Evolutionary conservation across 2,329 filamentous ascomycete genomes (phyloP), one percentile per base, ranked within the genome.

Genomic region (Aspergillus brunneoviolaceus): DNA sequence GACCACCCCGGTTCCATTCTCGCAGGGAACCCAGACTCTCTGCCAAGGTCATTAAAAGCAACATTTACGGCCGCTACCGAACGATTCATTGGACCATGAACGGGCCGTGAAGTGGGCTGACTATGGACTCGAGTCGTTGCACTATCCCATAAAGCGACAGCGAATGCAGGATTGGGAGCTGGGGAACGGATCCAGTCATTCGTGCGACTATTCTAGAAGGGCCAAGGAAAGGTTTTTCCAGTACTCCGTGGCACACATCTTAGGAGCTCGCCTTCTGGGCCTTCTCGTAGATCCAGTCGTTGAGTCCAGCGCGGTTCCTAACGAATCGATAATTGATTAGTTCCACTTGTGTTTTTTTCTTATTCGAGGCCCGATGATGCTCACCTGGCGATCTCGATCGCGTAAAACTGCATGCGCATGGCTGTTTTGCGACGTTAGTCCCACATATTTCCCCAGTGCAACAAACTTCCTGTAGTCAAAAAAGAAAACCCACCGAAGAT

Each of bases 231-330:
- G 31, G 25, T 33, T 35, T 27, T 27, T 23, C 23, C 23, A 23
- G 27, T 16, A 31, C 27, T 19, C 14, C 14, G 39, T 45, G 6
- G 39, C 53, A 49, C 53, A 49, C 5, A 42, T 52, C 68, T 64
- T 64, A 72, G 48, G 67, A 67, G 59, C 64, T 72, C 16, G 65
- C 51, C 14, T 58, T 67, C 77, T 76, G 58, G 84, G 82, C 86
- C 75, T 91, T 84, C 79, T 98, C 93, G 77, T 94, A 95, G 64
- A 99, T 87, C 95, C 95, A 99, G 77, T 99, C 95, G 72, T 99
- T 99, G 60, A 98, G 79, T 29, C 94, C 94, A 57, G 85, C 85
- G 62, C 89, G 89, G 79, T 99, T 99, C 69, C 88, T 88, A 48
- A 10, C 7, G 7, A 9, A 10, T 29, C 2, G 7, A 51, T 31